Conservation (phyloP, 768 basidiomycete species). For the Leccinum truebloodii region DNA sequence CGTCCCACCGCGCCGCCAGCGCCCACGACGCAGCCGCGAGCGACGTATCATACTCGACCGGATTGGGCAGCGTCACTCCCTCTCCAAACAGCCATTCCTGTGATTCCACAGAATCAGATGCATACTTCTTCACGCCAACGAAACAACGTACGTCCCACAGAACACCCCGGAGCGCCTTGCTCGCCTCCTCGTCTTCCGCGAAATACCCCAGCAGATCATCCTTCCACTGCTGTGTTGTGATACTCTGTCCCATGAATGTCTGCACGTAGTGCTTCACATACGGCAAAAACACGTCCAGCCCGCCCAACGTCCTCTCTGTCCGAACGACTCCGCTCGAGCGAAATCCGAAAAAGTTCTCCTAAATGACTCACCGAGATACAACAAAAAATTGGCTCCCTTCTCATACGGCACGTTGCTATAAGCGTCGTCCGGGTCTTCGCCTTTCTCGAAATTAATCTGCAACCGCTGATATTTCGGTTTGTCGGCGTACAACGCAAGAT, state of each 20-base stretch:
- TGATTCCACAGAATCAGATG: not conserved
- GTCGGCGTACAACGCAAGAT: constrained; percentile 58
- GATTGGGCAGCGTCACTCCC: constrained; percentile 69
- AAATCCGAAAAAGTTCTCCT: not conserved
- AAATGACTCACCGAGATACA: constrained; percentile 65
- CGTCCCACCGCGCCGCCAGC: constrained; percentile 76
- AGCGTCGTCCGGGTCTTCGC: constrained; percentile 79
- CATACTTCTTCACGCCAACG: not conserved
- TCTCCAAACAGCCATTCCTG: constrained; percentile 85
- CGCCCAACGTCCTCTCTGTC: constrained; percentile 17
- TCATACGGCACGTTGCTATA: constrained; percentile 80
- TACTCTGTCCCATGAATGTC: constrained; percentile 80
- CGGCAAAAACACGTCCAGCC: constrained; percentile 70
- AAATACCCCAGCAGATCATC: constrained; percentile 75
- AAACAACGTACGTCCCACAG: constrained; percentile 69
- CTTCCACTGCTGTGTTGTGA: constrained; percentile 85
- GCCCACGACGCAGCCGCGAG: constrained; percentile 69
- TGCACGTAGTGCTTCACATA: constrained; percentile 82
- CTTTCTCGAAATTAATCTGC: constrained; percentile 69
- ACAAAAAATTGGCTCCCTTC: constrained; percentile 86
- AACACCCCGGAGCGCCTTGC: constrained; percentile 66
- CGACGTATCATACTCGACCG: constrained; percentile 72
- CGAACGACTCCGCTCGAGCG: not conserved
- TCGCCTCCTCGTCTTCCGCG: constrained; percentile 49
- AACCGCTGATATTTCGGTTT: constrained; percentile 74